Base-by-base conservation (phyloP, 306 rosid species). In the Rubus idaeus region DNA sequence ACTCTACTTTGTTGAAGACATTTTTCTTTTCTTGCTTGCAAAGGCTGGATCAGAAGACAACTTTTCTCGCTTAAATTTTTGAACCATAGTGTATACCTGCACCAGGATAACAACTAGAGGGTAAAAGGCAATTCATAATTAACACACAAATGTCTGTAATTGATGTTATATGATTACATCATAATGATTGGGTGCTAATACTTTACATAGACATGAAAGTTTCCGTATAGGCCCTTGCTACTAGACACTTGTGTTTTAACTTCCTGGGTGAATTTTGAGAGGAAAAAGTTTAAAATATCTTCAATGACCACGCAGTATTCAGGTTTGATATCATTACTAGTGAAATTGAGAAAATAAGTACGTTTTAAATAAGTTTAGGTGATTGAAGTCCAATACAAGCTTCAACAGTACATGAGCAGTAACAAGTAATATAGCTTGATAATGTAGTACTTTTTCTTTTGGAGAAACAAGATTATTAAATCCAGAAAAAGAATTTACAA, bases 51-150 rank as follows among this genome's bases (percentile, higher is more conserved):
- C 71, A 41, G 72, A 65, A 68, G 88, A 63, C 76, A 52, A n/a
- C 63, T 44, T 78, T 76, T 81, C 85, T 89, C 78, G 88, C 94
- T 86, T 88, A 71, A 88, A 87, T 78, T 91, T 91, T 74, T 88
- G 77, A 85, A 90, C 89, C 97, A 90, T 86, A 65, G 75, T 77
- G 84, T 88, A 85, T 20, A 86, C 96, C 98, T 94, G 93, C 83
- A 85, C 18, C 69, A 74, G 69, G 44, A 58, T 70, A 63, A 60
- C 61, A 58, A 45, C 42, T 79, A 42, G 45, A 73, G 30, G 1
- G 68, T 65, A 45, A 41, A 46, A 50, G 52, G 12, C 12, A 35
- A 8, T 49, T 8, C 45, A 67, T 18, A 42, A 26, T 51, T 18
- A 5, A 41, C 52, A 23, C 56, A 23, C n/a, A 35, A 14, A 4